These are phyloP conservation scores for Fusarium sp. DNA, from an alignment of 2,329 filamentous ascomycete genomes.

Conservation along the genomic window DNA sequence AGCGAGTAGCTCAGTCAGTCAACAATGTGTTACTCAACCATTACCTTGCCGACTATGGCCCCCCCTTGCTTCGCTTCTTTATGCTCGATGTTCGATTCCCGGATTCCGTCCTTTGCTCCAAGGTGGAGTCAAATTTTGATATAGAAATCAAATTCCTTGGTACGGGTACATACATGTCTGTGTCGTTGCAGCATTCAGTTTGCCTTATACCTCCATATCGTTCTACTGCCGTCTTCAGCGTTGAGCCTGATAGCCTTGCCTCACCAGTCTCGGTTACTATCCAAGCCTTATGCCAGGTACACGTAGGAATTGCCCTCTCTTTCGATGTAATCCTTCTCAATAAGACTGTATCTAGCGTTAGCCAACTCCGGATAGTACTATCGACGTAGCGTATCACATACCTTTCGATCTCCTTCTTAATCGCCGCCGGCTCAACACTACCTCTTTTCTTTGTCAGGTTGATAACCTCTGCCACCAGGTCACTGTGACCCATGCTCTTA, in stretches of 20 bases:
- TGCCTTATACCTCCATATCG: background rate
- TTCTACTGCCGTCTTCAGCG: background rate
- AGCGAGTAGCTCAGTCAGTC: slow-evolving; percentile 34
- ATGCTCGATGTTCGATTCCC: slow-evolving; percentile 19
- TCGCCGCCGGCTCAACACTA: slow-evolving; percentile 83
- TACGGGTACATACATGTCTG: background rate
- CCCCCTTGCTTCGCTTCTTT: slow-evolving; percentile 24
- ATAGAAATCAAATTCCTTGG: background rate
- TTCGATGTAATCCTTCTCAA: slow-evolving; percentile 94
- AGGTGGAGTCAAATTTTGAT: background rate
- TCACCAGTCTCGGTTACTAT: background rate
- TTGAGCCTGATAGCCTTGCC: background rate
- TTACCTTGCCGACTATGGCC: slow-evolving; percentile 27
- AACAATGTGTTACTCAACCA: background rate
- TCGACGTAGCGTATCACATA: slow-evolving; percentile 55
- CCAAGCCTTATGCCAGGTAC: slow-evolving; percentile 68
- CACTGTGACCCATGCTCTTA: slow-evolving; percentile 86
- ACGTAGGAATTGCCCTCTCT: slow-evolving; percentile 75
- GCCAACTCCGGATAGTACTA: background rate
- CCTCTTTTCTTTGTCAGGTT: slow-evolving; percentile 87
- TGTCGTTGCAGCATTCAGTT: background rate
- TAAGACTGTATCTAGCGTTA: slow-evolving; percentile 65
- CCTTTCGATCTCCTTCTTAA: slow-evolving; percentile 98
- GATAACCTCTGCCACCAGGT: slow-evolving; percentile 91
- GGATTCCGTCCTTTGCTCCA: background rate